Base-by-base conservation (phyloP, 345 rosid genomes). In the Salix koriyanagi region DNA sequence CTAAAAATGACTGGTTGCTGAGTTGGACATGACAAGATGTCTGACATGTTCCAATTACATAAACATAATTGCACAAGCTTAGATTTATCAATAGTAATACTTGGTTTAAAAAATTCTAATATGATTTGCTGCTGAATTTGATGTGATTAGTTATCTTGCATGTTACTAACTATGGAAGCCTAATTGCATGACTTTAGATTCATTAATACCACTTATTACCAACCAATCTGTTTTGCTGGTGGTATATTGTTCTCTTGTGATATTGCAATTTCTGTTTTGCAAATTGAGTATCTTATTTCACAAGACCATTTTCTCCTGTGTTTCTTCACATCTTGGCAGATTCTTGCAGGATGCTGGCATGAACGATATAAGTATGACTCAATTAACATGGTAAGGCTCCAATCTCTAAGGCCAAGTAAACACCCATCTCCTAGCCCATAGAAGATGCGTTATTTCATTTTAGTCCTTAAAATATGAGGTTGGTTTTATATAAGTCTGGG, bases 341-440 rank as follows among this genome's bases (percentile, higher is more conserved):
- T 83, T 92, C 71, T 85, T 96, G 88, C 94, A 87, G 79, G 99
- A 93, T 75, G 90, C 92, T 52, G 95, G 94, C 74, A 80, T 90
- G 83, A 88, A 77, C 83, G 98, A 93, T 75, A 79, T 80, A 10
- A 83, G 25, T 46, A 89, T 88, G 97, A 92, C 90, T 71, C 98
- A 93, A 3, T 84, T 93, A 74, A 83, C 91, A 66, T 96, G 99
- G 99, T 91, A 84, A 86, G 87, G 39, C 37, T 72, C 73, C 62
- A 65, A 26, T 60, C 52, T 77, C 44, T 44, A 12, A 7, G 14
- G 39, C 58, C 58, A 52, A 52, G 23, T 52, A 52, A 52, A 52
- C 21, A 52, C n/a, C 21, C 58, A 52, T 52, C 58, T 52, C 23
- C n/a, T 52, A 52, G 21, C 58, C 21, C 7, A 19, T 7, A 19